A percentile compares a stretch with the other conserved stretches of the same genome.
Evolutionary conservation across 768 basidiomycete species (phyloP).

Genomic region (Mycena chlorophos): DNA sequence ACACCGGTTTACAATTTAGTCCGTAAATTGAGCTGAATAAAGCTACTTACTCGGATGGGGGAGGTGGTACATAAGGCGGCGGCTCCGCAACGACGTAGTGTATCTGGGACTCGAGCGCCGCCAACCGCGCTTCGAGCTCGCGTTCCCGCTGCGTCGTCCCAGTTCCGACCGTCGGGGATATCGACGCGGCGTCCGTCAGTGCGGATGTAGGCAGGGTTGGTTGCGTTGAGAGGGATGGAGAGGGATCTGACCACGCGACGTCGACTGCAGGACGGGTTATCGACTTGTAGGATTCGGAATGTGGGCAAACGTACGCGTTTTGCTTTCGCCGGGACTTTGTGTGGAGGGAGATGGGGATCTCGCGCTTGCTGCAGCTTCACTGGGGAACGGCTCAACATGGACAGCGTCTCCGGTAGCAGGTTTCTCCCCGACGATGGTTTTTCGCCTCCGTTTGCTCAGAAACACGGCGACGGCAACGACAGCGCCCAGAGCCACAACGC

Average conservation of each 20-base stretch:
- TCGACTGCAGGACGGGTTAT: neutral
- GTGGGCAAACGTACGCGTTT: neutral
- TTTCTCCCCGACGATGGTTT: neutral
- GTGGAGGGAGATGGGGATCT: neutral
- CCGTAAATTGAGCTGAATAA: no score
- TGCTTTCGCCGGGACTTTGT: neutral
- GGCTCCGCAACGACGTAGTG: constrained; percentile 7
- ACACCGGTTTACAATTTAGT: no score
- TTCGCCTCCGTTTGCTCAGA: neutral
- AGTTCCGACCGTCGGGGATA: neutral
- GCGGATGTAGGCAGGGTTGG: neutral
- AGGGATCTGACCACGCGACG: neutral
- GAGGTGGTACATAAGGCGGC: no score
- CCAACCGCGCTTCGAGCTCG: constrained; percentile 4
- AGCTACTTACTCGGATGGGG: no score
- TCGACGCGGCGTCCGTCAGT: neutral
- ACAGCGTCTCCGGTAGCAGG: neutral
- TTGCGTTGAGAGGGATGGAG: neutral
- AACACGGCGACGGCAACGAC: neutral
- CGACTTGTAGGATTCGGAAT: neutral
- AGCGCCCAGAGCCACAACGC: neutral
- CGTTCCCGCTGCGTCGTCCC: neutral
- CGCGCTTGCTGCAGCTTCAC: neutral
- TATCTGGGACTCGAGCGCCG: constrained; percentile 13
- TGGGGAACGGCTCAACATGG: neutral